Conservation (phyloP, 1,139 yeast genomes). For the Saccharomyces uvarum region DNA sequence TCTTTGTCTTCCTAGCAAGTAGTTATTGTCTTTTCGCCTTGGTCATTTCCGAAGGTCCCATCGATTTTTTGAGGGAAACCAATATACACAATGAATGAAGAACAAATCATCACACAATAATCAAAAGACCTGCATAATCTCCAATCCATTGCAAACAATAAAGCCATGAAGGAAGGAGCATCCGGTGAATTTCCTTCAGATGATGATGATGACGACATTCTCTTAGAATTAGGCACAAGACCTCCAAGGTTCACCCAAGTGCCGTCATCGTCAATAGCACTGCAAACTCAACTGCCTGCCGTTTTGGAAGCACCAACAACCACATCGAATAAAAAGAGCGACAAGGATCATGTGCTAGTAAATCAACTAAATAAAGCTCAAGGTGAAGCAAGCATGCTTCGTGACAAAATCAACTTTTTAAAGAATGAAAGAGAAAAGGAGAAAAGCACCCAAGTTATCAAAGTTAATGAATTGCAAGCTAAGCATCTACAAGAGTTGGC, state of each 20-base stretch:
- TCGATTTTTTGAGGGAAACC: neutral
- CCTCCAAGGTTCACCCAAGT: conserved; percentile 18
- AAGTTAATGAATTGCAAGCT: conserved; percentile 38
- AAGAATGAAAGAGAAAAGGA: conserved; percentile 34
- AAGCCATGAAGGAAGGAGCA: neutral
- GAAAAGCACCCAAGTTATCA: conserved; percentile 35
- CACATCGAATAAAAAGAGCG: neutral
- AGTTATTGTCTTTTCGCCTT: neutral
- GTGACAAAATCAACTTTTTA: conserved; percentile 52
- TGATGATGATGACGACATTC: conserved; percentile 27
- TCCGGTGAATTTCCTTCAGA: conserved; percentile 7
- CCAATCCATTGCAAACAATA: neutral
- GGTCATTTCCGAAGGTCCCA: neutral
- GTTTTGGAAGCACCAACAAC: neutral
- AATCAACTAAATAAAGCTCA: conserved; percentile 42
- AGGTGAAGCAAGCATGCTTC: conserved; percentile 71
- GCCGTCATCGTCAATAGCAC: conserved; percentile 1
- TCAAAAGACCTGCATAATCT: neutral
- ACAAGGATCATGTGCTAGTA: neutral
- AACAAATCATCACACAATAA: neutral
- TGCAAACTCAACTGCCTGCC: neutral
- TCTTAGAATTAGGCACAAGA: conserved; percentile 22
- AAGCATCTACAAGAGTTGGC: conserved; percentile 41
- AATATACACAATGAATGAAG: neutral
- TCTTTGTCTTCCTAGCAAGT: neutral